phyloP scores from a whole-genome alignment of 441 rosid species.

The California macrophylla region DNA sequence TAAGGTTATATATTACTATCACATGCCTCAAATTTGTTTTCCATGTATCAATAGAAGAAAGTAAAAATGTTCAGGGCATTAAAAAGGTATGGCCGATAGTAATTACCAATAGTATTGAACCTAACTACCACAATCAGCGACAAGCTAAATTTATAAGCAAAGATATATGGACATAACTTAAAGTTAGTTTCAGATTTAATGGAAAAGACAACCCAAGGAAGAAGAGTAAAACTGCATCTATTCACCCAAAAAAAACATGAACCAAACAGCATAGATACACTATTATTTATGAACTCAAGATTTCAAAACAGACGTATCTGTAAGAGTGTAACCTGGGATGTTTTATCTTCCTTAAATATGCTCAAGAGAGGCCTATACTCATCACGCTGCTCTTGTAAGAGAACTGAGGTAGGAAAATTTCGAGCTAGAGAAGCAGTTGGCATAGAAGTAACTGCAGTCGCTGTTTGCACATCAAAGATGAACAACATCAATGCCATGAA shows the following conservation, averaged over 20 bases:
- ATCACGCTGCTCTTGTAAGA: conserved; percentile 66
- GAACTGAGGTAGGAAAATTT: conserved; percentile 60
- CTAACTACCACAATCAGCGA: background rate
- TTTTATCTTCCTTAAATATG: conserved; percentile 40
- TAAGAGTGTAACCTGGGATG: conserved; percentile 39
- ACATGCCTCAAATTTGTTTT: conserved; percentile 5
- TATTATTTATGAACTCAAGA: background rate
- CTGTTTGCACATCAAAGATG: conserved; percentile 48
- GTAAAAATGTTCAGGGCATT: background rate
- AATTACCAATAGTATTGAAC: background rate
- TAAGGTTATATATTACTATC: background rate
- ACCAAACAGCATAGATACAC: conserved; percentile 1
- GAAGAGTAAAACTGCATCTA: background rate
- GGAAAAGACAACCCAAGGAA: background rate
- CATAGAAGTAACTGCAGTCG: conserved; percentile 37
- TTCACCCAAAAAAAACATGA: background rate
- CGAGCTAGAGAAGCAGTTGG: conserved; percentile 43
- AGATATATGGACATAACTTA: background rate
- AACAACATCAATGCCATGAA: background rate
- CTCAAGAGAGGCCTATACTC: conserved; percentile 40
- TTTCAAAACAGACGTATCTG: background rate
- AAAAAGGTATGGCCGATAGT: background rate
- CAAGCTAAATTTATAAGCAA: background rate
- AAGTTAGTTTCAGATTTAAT: background rate
- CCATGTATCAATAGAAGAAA: background rate